Conservation (phyloP, 192 early-diverging fungal species). For the Phycomyces blakesleeanus region DNA sequence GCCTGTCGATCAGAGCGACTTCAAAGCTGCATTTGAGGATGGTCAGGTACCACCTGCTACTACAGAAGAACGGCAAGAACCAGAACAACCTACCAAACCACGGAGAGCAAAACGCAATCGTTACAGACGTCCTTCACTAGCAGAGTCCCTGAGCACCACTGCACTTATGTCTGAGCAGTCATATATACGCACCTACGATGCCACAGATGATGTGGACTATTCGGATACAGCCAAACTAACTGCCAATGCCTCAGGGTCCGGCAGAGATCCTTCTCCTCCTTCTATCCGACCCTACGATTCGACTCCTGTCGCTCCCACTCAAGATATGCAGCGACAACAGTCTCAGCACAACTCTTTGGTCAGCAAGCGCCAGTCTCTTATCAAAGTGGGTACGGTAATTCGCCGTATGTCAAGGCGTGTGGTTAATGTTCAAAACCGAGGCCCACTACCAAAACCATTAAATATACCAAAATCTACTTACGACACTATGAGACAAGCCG, state of each 20-base stretch:
- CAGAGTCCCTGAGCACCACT: neutral
- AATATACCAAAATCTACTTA: neutral
- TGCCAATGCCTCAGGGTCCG: conserved; percentile 8
- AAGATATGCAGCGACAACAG: conserved; percentile 3
- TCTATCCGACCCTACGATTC: conserved; percentile 10
- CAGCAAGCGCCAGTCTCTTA: neutral
- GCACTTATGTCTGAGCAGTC: neutral
- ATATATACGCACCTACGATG: neutral
- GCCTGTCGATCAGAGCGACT: neutral
- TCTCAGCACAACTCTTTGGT: neutral
- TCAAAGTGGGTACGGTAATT: neutral
- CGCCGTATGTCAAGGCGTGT: conserved; percentile 8
- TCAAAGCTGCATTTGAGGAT: conserved; percentile 4
- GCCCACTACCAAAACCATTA: neutral
- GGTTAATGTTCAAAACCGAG: neutral
- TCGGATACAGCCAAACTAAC: conserved; percentile 29
- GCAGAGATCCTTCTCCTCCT: conserved; percentile 10
- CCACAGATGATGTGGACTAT: conserved; percentile 16
- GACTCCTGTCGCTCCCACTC: neutral
- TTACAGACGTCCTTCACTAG: neutral
- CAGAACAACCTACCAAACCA: neutral
- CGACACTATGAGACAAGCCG: neutral
- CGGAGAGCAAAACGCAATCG: neutral
- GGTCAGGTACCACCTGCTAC: neutral
- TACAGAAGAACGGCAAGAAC: neutral